Evolutionary conservation across 768 basidiomycete genomes (phyloP), one percentile per base, ranked within the genome.

Genomic region (Podaxis carcinomalis): DNA sequence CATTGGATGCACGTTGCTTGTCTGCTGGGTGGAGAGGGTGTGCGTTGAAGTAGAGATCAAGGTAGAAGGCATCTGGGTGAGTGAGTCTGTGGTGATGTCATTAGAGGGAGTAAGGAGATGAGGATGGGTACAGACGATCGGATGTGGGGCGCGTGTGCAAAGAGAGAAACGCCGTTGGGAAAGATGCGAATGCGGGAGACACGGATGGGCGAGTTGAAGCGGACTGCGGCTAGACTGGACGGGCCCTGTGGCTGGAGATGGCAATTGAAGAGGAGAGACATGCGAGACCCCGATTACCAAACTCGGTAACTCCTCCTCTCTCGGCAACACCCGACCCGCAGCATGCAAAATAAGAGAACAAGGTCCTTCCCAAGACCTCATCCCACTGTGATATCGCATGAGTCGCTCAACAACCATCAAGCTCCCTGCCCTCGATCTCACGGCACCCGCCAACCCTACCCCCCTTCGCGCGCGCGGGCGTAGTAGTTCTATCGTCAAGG

Each of bases 401-500:
- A 82, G 74, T 70, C 76, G 80, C 63, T 73, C 83, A 51, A 77
- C 82, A 46, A 74, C 83, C 63, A 79, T 85, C 66, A 83, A 82
- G 65, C 78, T 87, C 36, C 83, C 86, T 4, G 74, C 77, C 13
- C 72, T 85, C 61, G 77, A 80, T 64, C 62, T 80, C 14, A 67
- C 66, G 51, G 70, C 71, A 28, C 64, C 69, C 21, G 57, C 16
- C 0, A 32, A 32, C 28, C 42, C 42, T n/a, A n/a, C 70, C 5
- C 59, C 76, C 23, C 59, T 78, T 42, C 76, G 78, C 61, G 74
- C 80, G 37, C 78, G 88, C 13, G 77, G 73, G n/a, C 80, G 90
- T 51, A 88, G 88, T 56, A 80, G 79, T 59, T 92, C 90, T 69
- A 79, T 93, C 65, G 86, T 94, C 75, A 92, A 92, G 73, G 90